Conservation (phyloP, 2,329 filamentous ascomycete genomes). For the Pseudocercospora vitis region DNA sequence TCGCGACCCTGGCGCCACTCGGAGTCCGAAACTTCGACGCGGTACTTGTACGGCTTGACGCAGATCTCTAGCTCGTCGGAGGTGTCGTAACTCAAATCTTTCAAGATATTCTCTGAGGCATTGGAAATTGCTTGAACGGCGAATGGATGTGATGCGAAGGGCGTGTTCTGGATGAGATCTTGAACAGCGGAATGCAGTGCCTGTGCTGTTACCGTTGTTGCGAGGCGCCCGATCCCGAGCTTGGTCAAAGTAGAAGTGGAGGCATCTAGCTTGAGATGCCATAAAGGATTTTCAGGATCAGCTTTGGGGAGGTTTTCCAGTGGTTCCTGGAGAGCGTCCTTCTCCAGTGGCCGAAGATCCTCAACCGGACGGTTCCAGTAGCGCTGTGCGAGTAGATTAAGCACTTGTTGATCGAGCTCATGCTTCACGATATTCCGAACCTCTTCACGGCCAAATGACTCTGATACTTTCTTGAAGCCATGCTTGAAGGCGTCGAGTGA, state of each 20-base stretch:
- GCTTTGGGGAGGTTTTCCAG: slow-evolving; percentile 75
- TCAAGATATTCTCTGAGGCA: slow-evolving; percentile 83
- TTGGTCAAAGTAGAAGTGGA: slow-evolving; percentile 89
- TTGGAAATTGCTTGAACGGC: slow-evolving; percentile 88
- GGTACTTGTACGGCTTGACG: slow-evolving; percentile 98
- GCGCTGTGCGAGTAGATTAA: slow-evolving; percentile 86
- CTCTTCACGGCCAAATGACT: slow-evolving; percentile 83
- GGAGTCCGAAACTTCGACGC: slow-evolving; percentile 87
- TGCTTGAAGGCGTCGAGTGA: slow-evolving; percentile 96
- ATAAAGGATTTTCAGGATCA: slow-evolving; percentile 80
- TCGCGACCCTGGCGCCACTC: slow-evolving; percentile 88
- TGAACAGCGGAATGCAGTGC: slow-evolving; percentile 86
- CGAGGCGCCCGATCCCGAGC: slow-evolving; percentile 85
- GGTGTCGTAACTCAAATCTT: slow-evolving; percentile 94
- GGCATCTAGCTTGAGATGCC: slow-evolving; percentile 91
- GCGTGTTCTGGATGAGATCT: slow-evolving; percentile 72
- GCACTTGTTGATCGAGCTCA: slow-evolving; percentile 89
- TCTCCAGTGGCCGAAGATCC: slow-evolving; percentile 62
- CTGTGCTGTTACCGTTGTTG: slow-evolving; percentile 85
- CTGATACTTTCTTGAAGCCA: slow-evolving; percentile 90
- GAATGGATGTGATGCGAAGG: slow-evolving; percentile 86
- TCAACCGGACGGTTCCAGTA: slow-evolving; percentile 97
- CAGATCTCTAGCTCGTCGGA: slow-evolving; percentile 98
- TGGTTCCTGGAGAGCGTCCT: slow-evolving; percentile 33
- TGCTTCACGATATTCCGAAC: slow-evolving; percentile 87